Base-by-base conservation (phyloP, 2,329 filamentous ascomycete species). In the Leptodontidium sp. region DNA sequence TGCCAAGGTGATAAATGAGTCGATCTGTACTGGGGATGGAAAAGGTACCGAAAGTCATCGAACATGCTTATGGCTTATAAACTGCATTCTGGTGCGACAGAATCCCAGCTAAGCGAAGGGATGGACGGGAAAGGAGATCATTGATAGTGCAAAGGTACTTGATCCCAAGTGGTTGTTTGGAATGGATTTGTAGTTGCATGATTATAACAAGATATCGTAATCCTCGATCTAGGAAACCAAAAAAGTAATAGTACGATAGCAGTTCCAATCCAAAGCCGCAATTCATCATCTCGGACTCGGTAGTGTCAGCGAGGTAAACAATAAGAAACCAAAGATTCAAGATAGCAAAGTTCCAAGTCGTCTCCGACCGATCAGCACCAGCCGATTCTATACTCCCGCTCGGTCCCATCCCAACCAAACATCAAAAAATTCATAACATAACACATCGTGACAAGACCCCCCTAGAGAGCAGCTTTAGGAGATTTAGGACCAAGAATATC, bases 401-500 rank as follows among this genome's bases (percentile, higher is more conserved):
- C 59, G 29, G 35, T 26, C 29, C 21, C 21, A 21, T 21, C 21
- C 26, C 50, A 58, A 57, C 15, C n/a, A 55, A 43, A 66, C 38
- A 61, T 35, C 15, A 58, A 59, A 59, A 65, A 65, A 53, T 38
- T 58, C 58, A 66, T 35, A 63, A 24, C 17, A 15, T 53, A 47
- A 45, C 14, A 43, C 38, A 40, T 40, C 11, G 38, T 9, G 17
- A 24, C 29, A 11, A 64, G 29, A 32, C 29, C 2, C 43, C 24
- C n/a, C 52, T 67, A 70, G 11, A 62, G n/a, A 50, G 65, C 64
- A 29, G 35, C 17, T 62, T 64, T 69, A 8, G 65, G 50, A 26
- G 24, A 26, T 26, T 71, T 70, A 32, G 71, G 68, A n/a, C 75
- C 77, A 63, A 78, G 66, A 43, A 84, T 77, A 74, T 88, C 85